phyloP scores from a whole-genome alignment of 345 rosid genomes.

The Eucalyptus virginea region DNA sequence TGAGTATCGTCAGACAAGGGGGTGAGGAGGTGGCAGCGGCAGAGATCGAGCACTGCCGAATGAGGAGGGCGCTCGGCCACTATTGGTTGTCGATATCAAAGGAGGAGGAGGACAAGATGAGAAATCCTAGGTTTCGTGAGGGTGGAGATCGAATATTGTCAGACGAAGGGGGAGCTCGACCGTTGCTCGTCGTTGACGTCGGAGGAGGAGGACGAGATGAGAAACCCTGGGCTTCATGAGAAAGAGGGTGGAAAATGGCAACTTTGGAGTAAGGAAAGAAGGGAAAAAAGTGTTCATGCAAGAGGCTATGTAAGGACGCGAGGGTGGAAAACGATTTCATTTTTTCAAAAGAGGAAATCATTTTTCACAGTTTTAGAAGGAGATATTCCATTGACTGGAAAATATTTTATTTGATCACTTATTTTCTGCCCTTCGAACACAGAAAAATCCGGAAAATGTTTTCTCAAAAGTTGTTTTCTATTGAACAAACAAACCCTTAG shows the following conservation, averaged over 20 bases:
- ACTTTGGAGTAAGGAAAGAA: too few species aligned
- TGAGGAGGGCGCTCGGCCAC: accelerated
- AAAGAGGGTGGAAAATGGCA: too few species aligned
- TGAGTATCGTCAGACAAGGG: accelerated
- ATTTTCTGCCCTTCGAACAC: accelerated
- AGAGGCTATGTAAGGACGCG: too few species aligned
- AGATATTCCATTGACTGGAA: neutral
- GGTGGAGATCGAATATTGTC: too few species aligned
- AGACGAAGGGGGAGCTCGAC: accelerated
- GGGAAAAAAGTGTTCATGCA: too few species aligned
- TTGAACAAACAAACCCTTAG: accelerated
- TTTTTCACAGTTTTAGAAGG: neutral
- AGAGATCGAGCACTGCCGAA: accelerated
- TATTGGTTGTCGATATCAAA: too few species aligned
- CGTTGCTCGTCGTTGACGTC: accelerated
- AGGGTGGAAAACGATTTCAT: neutral
- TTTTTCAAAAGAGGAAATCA: neutral
- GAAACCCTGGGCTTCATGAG: too few species aligned
- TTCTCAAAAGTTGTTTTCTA: too few species aligned
- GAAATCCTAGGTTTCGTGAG: too few species aligned
- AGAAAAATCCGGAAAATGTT: accelerated
- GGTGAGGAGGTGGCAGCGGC: accelerated
- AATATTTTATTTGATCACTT: neutral
- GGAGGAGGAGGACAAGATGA: too few species aligned
- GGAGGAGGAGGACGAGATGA: too few species aligned